These are phyloP conservation scores for Centella asiatica DNA, from an alignment of 129 eudicot species.

Conservation along the genomic window DNA sequence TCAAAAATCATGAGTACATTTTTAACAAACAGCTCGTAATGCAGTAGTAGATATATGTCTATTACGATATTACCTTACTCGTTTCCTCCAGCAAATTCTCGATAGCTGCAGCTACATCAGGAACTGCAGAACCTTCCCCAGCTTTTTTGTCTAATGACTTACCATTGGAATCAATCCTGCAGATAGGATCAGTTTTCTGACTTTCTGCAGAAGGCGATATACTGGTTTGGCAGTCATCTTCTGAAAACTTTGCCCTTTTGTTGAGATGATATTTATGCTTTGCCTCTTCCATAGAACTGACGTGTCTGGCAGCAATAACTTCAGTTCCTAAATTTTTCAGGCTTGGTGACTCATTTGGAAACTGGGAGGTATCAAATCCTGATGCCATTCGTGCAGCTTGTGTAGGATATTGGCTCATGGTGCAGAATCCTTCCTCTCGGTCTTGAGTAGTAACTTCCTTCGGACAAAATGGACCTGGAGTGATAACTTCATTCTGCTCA, in stretches of 20 bases:
- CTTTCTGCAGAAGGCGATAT: constrained; percentile 11
- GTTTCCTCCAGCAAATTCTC: constrained; percentile 91
- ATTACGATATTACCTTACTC: constrained; percentile 55
- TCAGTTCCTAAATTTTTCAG: constrained; percentile 19
- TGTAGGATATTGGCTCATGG: constrained; percentile 67
- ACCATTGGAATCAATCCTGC: constrained; percentile 13
- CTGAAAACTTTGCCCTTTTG: constrained; percentile 46
- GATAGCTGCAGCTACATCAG: constrained; percentile 92
- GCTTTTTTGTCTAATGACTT: constrained; percentile 19
- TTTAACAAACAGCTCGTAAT: background rate
- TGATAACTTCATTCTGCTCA: constrained; percentile 57
- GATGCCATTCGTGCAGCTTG: constrained; percentile 55
- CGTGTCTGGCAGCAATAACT: constrained; percentile 14
- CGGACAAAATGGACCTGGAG: constrained; percentile 40
- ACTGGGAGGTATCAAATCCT: constrained; percentile 36
- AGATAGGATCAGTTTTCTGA: constrained; percentile 11
- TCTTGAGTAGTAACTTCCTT: constrained; percentile 64
- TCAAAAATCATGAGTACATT: constrained; percentile 9
- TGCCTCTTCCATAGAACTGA: constrained; percentile 19
- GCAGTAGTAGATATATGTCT: background rate
- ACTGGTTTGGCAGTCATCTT: constrained; percentile 19
- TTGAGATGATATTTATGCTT: constrained; percentile 19
- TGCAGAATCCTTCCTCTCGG: constrained; percentile 62
- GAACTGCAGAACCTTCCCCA: constrained; percentile 35
- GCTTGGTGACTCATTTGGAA: constrained; percentile 36